These are phyloP conservation scores for Nothophaeocryptopus gaeumannii DNA, from an alignment of 2,329 filamentous ascomycete genomes.

Conservation along the genomic window DNA sequence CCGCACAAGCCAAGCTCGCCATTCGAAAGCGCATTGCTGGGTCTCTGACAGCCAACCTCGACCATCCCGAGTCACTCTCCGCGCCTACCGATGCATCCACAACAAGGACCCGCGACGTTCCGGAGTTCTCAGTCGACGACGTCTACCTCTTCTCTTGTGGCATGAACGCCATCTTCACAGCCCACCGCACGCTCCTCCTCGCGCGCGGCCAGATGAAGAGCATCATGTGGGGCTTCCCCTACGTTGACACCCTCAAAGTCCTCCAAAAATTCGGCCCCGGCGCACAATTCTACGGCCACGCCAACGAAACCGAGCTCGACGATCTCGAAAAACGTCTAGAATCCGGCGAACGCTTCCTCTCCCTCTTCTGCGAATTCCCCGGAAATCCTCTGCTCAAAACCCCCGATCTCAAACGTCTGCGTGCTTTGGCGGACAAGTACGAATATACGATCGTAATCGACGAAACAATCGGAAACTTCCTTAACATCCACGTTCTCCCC, in stretches of 20 bases:
- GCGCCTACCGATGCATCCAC: slow-evolving; percentile 35
- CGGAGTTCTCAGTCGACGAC: slow-evolving; percentile 75
- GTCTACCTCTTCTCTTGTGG: slow-evolving; percentile 85
- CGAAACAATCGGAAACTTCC: slow-evolving; percentile 94
- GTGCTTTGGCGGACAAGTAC: slow-evolving; percentile 73
- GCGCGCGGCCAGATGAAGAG: slow-evolving; percentile 67
- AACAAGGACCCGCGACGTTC: slow-evolving; percentile 44
- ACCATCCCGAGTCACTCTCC: slow-evolving; percentile 59
- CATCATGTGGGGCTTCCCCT: slow-evolving; percentile 94
- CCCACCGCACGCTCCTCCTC: slow-evolving; percentile 70
- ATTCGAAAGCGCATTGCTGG: slow-evolving; percentile 86
- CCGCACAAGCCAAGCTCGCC: slow-evolving; percentile 78
- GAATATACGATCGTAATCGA: slow-evolving; percentile 90
- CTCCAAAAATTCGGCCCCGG: slow-evolving; percentile 91
- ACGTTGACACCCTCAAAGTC: slow-evolving; percentile 94
- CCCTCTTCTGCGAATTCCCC: slow-evolving; percentile 91
- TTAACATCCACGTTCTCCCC: slow-evolving; percentile 89
- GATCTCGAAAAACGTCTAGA: slow-evolving; percentile 72
- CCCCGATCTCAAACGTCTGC: slow-evolving; percentile 80
- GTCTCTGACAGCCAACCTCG: slow-evolving; percentile 69
- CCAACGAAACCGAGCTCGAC: slow-evolving; percentile 73
- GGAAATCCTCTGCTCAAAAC: slow-evolving; percentile 85
- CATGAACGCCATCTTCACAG: slow-evolving; percentile 93
- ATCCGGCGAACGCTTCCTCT: slow-evolving; percentile 72
- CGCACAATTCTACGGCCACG: slow-evolving; percentile 81